phyloP scores from a whole-genome alignment of 495 filamentous ascomycete species.

The Durotheca rogersii region DNA sequence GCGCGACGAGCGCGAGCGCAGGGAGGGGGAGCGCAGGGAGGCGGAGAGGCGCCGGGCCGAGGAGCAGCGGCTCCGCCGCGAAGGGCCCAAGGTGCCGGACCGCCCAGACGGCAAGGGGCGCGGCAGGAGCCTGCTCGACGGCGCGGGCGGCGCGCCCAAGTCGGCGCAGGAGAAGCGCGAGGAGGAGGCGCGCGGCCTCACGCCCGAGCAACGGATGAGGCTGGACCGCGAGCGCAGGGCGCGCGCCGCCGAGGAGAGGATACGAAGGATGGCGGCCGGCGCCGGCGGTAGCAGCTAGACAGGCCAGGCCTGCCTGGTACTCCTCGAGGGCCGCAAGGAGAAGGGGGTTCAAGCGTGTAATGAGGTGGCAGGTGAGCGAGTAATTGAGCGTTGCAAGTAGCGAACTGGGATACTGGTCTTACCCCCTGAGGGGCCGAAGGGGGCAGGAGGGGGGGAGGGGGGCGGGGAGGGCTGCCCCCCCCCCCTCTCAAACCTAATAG shows the following conservation, averaged over 20 bases:
- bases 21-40: slow-evolving; percentile 55
- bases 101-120: slow-evolving; percentile 42
- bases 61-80: slow-evolving; percentile 59
- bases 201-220: slow-evolving; percentile 75
- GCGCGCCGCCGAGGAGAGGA: slow-evolving; percentile 83
- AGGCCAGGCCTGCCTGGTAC: too few species aligned
- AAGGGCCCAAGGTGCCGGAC: slow-evolving; percentile 44
- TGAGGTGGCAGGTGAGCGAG: too few species aligned
- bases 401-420: too few species aligned
- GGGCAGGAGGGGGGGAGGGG: too few species aligned
- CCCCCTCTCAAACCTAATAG: too few species aligned
- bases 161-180: slow-evolving; percentile 73
- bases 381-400: too few species aligned
- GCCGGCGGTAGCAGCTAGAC: slow-evolving; percentile 22
- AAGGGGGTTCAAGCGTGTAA: too few species aligned
- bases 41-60: slow-evolving; percentile 64
- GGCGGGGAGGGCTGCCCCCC: too few species aligned
- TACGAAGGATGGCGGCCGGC: slow-evolving; percentile 59
- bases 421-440: too few species aligned
- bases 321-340: too few species aligned
- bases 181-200: slow-evolving; percentile 81
- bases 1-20: slow-evolving; percentile 61
- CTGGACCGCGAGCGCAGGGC: slow-evolving; percentile 81
- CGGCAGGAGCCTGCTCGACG: slow-evolving; percentile 47
- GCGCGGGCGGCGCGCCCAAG: slow-evolving; percentile 55